Conservation (phyloP, 2,329 filamentous ascomycete genomes). For the Verticillium klebahnii region DNA sequence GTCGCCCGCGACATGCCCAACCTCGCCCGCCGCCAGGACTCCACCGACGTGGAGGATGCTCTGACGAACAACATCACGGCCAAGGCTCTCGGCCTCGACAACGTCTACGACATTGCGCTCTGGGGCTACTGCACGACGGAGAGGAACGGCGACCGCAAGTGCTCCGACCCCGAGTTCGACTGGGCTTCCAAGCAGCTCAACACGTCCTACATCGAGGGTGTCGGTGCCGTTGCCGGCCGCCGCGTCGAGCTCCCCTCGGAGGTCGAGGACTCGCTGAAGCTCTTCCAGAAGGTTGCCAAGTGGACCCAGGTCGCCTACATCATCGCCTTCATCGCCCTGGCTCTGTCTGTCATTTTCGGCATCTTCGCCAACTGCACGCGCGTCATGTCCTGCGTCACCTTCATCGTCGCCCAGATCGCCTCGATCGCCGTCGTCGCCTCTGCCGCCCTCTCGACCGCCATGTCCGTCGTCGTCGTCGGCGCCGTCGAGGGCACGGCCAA, state of each 20-base stretch:
- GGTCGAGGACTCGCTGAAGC: conserved; percentile 62
- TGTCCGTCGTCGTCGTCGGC: conserved; percentile 66
- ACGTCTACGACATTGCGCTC: conserved; percentile 76
- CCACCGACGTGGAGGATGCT: conserved; percentile 12
- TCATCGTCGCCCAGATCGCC: conserved; percentile 65
- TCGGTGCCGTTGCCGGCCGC: conserved; percentile 41
- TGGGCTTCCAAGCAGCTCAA: conserved; percentile 74
- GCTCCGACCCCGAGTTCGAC: conserved; percentile 66
- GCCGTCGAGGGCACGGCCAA: conserved; percentile 63
- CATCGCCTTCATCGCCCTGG: conserved; percentile 65
- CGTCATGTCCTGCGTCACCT: conserved; percentile 76
- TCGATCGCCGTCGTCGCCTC: conserved; percentile 51
- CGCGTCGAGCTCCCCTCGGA: conserved; percentile 63
- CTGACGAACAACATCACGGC: conserved; percentile 49
- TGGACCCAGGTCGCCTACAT: conserved; percentile 84
- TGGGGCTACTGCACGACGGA: conserved; percentile 80
- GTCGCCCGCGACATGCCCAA: background rate
- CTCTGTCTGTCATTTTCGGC: conserved; percentile 69
- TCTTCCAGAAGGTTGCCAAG: conserved; percentile 69
- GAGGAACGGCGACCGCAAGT: conserved; percentile 53
- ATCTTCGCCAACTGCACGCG: conserved; percentile 80
- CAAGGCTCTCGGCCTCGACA: conserved; percentile 56
- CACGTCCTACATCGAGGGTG: conserved; percentile 53
- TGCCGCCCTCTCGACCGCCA: conserved; percentile 68
- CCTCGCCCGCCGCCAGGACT: background rate